These are phyloP conservation scores for Fomitopsis schrenkii DNA, from an alignment of 1,284 basidiomycete species.

Conservation along the genomic window DNA sequence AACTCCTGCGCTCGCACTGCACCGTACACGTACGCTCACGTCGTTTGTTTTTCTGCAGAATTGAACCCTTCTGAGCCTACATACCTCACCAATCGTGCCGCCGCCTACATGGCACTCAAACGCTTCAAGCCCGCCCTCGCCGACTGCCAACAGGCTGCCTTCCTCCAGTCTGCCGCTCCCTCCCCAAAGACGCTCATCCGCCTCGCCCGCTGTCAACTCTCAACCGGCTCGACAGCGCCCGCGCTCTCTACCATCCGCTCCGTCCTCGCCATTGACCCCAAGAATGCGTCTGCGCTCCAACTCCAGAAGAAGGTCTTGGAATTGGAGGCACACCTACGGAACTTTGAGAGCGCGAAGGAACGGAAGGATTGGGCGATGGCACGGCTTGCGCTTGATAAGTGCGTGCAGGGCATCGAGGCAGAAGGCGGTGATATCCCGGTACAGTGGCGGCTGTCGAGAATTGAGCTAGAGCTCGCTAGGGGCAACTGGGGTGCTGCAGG, in stretches of 20 bases:
- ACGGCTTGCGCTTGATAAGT: slow-evolving; percentile 68
- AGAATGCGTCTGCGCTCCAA: slow-evolving; percentile 51
- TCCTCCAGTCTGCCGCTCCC: slow-evolving; percentile 52
- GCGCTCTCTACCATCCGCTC: slow-evolving; percentile 61
- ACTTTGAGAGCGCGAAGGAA: slow-evolving; percentile 53
- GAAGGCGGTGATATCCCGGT: slow-evolving; percentile 70
- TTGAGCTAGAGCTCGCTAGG: slow-evolving; percentile 71
- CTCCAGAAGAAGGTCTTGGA: slow-evolving; percentile 58
- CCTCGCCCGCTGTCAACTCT: slow-evolving; percentile 77
- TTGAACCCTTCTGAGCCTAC: slow-evolving; percentile 67
- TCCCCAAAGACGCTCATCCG: slow-evolving; percentile 70
- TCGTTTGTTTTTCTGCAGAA: slow-evolving; percentile 17
- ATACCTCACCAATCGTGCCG: slow-evolving; percentile 83
- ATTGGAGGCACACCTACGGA: slow-evolving; percentile 61
- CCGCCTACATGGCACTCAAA: slow-evolving; percentile 80
- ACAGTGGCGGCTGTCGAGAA: slow-evolving; percentile 76
- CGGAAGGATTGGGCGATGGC: slow-evolving; percentile 69
- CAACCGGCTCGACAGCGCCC: slow-evolving; percentile 62
- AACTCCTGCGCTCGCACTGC: too few relatives aligned
- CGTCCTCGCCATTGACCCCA: slow-evolving; percentile 52
- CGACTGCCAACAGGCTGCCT: slow-evolving; percentile 75
- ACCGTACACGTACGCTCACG: not conserved
- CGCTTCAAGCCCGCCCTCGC: slow-evolving; percentile 68
- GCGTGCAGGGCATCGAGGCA: slow-evolving; percentile 63
- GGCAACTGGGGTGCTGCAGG: slow-evolving; percentile 69